Evolutionary conservation across 2,329 filamentous ascomycete genomes (phyloP), one percentile per base, ranked within the genome.

Genomic region (Falciphora oryzae): DNA sequence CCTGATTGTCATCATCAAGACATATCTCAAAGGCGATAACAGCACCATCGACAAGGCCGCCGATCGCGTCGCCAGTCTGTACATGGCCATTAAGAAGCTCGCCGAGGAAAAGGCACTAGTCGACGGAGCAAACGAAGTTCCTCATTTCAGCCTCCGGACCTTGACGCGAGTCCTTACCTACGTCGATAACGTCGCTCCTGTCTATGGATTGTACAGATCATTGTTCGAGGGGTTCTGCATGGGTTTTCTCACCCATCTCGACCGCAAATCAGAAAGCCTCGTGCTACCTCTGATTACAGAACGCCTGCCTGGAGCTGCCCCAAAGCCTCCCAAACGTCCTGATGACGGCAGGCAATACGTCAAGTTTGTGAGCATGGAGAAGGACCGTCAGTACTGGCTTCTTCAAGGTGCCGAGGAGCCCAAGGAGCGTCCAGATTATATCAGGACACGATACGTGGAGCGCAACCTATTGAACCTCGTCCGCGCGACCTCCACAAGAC

Each of bases 161-260:
- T 79, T 99, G 60, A 97, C 96, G 27, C 87, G 96, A 64, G 92
- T 95, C 1, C 78, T 99, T 63, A 90, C 89, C 53, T 99, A 97
- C 74, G 93, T 94, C 25, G 88, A 89, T 68, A 90, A 93, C 63
- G 93, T 97, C 68, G 86, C 91, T 0, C 87, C 92, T 0, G 84
- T 90, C 4, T 97, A 97, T 75, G 93, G 91, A 16, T 79, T 98
- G 57, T 87, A 95, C 29, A 82, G 96, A 71, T 91, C 94, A 14
- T 80, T 98, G 1, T 97, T 91, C 68, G 95, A 99, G 79, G 96
- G 95, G 0, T 98, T 98, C 73, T 93, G 92, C 22, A 99, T 99
- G 96, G 95, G 93, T 62, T 99, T 99, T 72, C 79, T 97, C 65
- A 99, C 96, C 0, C 85, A 97, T 7, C 82, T 99, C 16, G 89